Evolutionary conservation across 345 rosid genomes (phyloP), one percentile per base, ranked within the genome.

Genomic region (Kandelia obovata): DNA sequence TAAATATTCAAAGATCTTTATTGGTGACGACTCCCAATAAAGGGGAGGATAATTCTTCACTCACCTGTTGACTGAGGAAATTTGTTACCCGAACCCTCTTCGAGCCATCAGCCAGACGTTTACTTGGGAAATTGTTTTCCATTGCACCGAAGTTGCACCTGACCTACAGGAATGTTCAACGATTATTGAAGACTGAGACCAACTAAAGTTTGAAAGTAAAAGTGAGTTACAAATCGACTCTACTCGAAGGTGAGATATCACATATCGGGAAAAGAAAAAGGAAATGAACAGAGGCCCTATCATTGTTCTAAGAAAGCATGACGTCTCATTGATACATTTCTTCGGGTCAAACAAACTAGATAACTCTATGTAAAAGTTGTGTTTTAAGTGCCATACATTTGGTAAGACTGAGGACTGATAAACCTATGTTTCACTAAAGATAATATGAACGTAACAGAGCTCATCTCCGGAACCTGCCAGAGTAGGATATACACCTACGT

Each of bases 81-180:
- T 77, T 80, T 13, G 88, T 89, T 67, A 88, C 93, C 51, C 76
- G 86, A 31, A 95, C 78, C 80, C 97, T 85, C 82, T 92, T 95
- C 9, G 96, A 95, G 39, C 92, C 89, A 82, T 95, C 99, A 2
- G 96, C 89, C 72, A 87, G 73, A 15, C 92, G 97, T 77, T 88
- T 95, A 61, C 62, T 73, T 53, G 88, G 86, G 78, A 82, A 77
- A 70, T 83, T 84, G 71, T 75, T 78, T 77, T 88, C 99, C 55
- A 62, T n/a, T 11, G 75, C 70, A n/a, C 71, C 74, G 1, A 21
- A 67, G 65, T 78, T 77, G 46, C 82, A 69, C 2, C 76, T 78
- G 35, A 88, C 88, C 99, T 94, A 81, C 59, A 51, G 68, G 70
- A 27, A 53, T 49, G 58, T 65, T 49, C 64, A 69, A 25, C 35